Base-by-base conservation (phyloP, 2,329 filamentous ascomycete species). In the Colletotrichum phormii region DNA sequence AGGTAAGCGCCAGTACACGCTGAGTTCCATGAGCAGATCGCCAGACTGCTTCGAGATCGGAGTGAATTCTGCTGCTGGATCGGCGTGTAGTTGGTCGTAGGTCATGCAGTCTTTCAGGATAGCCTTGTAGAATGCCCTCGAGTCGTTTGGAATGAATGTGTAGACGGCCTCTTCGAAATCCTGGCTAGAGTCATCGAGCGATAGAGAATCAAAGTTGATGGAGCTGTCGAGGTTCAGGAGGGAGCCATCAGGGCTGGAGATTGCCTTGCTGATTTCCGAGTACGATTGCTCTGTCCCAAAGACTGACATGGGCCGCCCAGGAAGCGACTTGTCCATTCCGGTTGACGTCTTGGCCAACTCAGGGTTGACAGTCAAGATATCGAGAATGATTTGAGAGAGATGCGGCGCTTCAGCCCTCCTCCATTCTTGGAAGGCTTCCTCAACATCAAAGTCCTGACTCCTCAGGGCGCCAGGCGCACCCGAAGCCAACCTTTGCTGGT, bases 371-470 rank as follows among this genome's bases (percentile, higher is more conserved):
- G 94, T 95, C 53, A 98, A 86, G 75, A 99, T 94, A 49, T 95
- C 94, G 77, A 97, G 88, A 88, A 99, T 97, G 91, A 98, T 95
- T 77, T 97, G 94, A 6, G 95, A 97, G 54, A 99, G 85, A 77
- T 97, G 94, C 13, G 93, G 93, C 3, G 90, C 89, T 81, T 99
- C 97, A n/a, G 91, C 90, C 80, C 94, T 96, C 81, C 95, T 97
- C 97, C 97, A 99, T 55, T 90, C 87, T 75, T 95, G 91, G 80
- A 95, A 99, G 3, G 93, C 92, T 73, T 97, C 95, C 69, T 98
- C 95, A 22, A 93, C 84, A 73, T 98, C 95, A 81, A 99, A 99
- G 81, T 99, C 96, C 60, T 95, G 91, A 76, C 89, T 92, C 70
- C 92, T 91, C 61, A 99, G 83, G 0, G 96, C 95, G 71, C 90